Evolutionary conservation across 768 basidiomycete genomes (phyloP), one percentile per base, ranked within the genome.

Genomic region (Clavaria fumosa): DNA sequence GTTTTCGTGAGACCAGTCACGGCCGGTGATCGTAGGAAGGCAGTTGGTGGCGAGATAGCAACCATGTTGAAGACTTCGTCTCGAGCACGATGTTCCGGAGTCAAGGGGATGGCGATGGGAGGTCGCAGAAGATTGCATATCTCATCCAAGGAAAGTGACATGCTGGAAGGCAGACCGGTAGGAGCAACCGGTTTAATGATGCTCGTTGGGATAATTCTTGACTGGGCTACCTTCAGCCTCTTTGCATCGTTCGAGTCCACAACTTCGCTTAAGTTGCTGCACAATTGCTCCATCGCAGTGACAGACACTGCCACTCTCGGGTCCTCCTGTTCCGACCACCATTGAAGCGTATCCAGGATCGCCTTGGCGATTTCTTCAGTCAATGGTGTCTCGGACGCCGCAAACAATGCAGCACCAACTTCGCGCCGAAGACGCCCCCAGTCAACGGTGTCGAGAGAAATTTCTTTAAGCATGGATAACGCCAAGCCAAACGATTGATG

Each of bases 1-100:
- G 69, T 85, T 58, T 86, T 89, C 7, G 85, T 86, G 19, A 89
- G 63, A 12, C 79, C 80, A 0, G 78, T 79, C 17, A 75, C 71
- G 0, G 74, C 75, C 0, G 80, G 78, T 0, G 77, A 78, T 26
- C 81, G 66, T 34, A 83, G 59, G 17, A 84, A 47, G 4, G 79
- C 71, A 6, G 72, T 70, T 3, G 79, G 76, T 3, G 79, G 81
- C 2, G 79, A 82, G 17, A 80, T 66, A 4, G 77, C 69, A 23
- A 78, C 62, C 17, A 43, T 23, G 12, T 70, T 75, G 20, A 84
- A 55, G 31, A 76, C 65, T 43, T 75, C 70, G 23, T 43, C 42
- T 4, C 42, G 38, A 6, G 58, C 63, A 4, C 58, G 66, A 7
- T 60, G 60, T 35, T 62, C 65, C 0, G 77, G 78, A 7, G 78